Percentiles rank a stretch among this genome's conserved stretches.
phyloP scores from a whole-genome alignment of 768 basidiomycete species.

The Amanita thiersii region DNA sequence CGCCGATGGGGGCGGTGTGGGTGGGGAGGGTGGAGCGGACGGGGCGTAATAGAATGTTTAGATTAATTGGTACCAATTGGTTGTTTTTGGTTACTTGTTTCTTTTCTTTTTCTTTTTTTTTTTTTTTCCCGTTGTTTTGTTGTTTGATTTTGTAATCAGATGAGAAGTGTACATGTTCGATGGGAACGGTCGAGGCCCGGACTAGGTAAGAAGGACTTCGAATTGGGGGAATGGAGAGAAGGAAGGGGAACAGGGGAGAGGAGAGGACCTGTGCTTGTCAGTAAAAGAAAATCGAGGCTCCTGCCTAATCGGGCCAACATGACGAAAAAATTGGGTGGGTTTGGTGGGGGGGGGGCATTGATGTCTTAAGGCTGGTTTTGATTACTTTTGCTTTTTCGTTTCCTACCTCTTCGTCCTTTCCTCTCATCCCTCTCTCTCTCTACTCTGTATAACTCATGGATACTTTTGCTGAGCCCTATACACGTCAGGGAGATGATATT shows the following conservation, averaged over 20 bases:
- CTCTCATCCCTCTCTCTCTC: conserved; percentile 7
- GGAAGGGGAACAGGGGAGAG: no score
- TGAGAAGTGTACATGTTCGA: no score
- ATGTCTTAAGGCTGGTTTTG: conserved; percentile 8
- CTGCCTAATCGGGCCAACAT: conserved; percentile 6
- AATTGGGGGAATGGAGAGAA: no score
- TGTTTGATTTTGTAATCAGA: no score
- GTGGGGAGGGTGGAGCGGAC: background rate
- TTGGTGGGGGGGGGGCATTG: no score
- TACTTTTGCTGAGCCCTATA: conserved; percentile 67
- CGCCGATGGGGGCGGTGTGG: background rate
- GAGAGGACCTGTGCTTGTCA: no score
- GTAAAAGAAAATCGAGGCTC: background rate
- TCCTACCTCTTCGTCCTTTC: no score
- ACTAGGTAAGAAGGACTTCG: no score
- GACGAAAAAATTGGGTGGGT: conserved; percentile 1
- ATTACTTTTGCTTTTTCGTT: no score
- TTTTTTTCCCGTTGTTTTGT: no score
- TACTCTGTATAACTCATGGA: conserved; percentile 52
- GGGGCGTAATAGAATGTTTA: background rate
- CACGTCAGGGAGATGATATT: conserved; percentile 54
- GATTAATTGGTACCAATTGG: background rate
- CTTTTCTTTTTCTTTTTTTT: background rate
- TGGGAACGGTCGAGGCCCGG: no score
- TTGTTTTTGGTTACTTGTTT: background rate